A percentile compares a stretch with the other conserved stretches of the same genome.
Conservation (phyloP, 306 rosid genomes). For the Corylus americana region DNA sequence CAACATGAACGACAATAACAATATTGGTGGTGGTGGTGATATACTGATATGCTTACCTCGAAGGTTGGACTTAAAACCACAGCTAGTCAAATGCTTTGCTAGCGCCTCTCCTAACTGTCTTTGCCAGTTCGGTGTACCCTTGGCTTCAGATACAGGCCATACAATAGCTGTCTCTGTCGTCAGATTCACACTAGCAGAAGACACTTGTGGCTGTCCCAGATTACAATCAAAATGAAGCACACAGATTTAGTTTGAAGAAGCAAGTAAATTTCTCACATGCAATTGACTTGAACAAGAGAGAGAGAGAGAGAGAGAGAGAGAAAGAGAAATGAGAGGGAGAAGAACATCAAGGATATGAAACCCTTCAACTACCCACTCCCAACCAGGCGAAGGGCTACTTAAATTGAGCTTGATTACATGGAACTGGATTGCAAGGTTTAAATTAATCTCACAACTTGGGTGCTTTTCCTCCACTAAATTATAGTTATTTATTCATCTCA, state of each 20-base stretch:
- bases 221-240: constrained; percentile 23
- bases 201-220: constrained; percentile 73
- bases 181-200: constrained; percentile 83
- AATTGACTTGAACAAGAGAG: too few species aligned
- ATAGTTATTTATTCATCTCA: background rate
- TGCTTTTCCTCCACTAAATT: background rate
- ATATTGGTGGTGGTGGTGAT: background rate
- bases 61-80: constrained; percentile 75
- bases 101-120: constrained; percentile 73
- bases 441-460: background rate
- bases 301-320: background rate
- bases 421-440: background rate
- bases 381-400: background rate
- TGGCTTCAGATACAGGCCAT: constrained; percentile 62
- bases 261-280: background rate
- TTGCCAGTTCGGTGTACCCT: constrained; percentile 55
- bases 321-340: background rate
- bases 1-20: background rate
- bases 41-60: constrained; percentile 52
- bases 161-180: constrained; percentile 73
- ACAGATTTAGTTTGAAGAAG: constrained; percentile 23
- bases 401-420: background rate
- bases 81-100: constrained; percentile 77
- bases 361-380: background rate
- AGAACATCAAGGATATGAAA: background rate